A percentile compares a stretch with the other conserved stretches of the same genome.
These are phyloP conservation scores for Chytriomyces confervae DNA, from an alignment of 192 early-diverging fungal genomes.

Conservation along the genomic window DNA sequence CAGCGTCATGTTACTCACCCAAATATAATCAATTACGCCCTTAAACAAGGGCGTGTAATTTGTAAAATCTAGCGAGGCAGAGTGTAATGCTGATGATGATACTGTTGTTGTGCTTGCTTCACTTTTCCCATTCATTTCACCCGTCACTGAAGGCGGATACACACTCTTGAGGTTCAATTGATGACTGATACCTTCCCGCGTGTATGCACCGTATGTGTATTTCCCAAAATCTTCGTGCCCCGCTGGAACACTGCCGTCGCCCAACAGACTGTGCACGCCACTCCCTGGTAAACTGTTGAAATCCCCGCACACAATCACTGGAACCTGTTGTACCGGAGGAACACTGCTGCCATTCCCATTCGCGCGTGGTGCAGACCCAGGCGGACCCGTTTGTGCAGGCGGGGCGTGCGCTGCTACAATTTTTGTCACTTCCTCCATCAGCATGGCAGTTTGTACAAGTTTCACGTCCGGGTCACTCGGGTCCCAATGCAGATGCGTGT, in stretches of 20 bases:
- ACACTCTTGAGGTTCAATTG: conserved; percentile 82
- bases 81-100: conserved; percentile 29
- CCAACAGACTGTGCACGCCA: conserved; percentile 91
- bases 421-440: conserved; percentile 81
- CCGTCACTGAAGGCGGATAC: conserved; percentile 54
- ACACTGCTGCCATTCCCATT: neutral
- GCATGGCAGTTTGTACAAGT: conserved; percentile 91
- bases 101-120: conserved; percentile 10
- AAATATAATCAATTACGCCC: conserved; percentile 94
- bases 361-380: neutral
- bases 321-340: conserved; percentile 20
- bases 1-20: conserved; percentile 80
- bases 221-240: conserved; percentile 85
- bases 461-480: conserved; percentile 91
- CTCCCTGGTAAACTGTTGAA: conserved; percentile 90
- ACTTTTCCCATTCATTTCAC: no score
- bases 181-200: conserved; percentile 80
- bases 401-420: conserved; percentile 1
- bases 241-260: conserved; percentile 73
- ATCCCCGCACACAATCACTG: conserved; percentile 88
- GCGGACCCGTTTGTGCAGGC: neutral
- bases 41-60: conserved; percentile 87
- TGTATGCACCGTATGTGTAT: conserved; percentile 85
- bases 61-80: conserved; percentile 83
- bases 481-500: conserved; percentile 95